A percentile compares a stretch with the other conserved stretches of the same genome.
Evolutionary conservation across 192 early-diverging fungal genomes (phyloP).

Genomic region (Podila verticillata): DNA sequence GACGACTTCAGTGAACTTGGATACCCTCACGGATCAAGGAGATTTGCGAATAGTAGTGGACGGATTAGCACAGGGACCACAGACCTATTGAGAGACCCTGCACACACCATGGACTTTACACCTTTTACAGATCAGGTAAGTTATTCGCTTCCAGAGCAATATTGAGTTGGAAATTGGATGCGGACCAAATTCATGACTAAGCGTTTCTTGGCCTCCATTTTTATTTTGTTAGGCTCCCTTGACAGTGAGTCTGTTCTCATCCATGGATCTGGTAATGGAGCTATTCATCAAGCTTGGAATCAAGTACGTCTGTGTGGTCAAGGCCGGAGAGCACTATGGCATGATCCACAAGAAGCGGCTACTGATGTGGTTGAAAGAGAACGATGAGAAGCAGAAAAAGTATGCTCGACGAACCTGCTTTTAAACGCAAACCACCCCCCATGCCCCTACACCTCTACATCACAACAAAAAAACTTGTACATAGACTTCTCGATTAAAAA

Average conservation of each 20-base stretch:
- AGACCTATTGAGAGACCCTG: conserved; percentile 26
- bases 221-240: conserved; percentile 76
- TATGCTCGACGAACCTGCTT: conserved; percentile 5
- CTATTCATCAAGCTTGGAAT: conserved; percentile 87
- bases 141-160: too few species aligned
- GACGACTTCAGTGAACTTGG: conserved; percentile 1
- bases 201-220: background rate
- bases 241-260: conserved; percentile 73
- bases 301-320: conserved; percentile 81
- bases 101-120: conserved; percentile 46
- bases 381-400: conserved; percentile 65
- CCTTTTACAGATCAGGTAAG: conserved; percentile 45
- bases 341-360: conserved; percentile 88
- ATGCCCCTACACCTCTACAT: too few species aligned
- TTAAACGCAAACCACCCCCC: conserved; percentile 3
- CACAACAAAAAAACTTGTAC: background rate
- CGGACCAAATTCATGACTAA: background rate
- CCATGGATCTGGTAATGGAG: conserved; percentile 88
- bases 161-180: background rate
- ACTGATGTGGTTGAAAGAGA: conserved; percentile 77
- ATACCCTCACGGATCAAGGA: conserved; percentile 3
- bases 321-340: conserved; percentile 80
- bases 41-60: conserved; percentile 6
- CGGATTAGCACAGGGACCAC: conserved; percentile 27
- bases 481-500: background rate